Evolutionary conservation across 805 yeast genomes (phyloP).

Genomic region (Candida nemodendra): DNA sequence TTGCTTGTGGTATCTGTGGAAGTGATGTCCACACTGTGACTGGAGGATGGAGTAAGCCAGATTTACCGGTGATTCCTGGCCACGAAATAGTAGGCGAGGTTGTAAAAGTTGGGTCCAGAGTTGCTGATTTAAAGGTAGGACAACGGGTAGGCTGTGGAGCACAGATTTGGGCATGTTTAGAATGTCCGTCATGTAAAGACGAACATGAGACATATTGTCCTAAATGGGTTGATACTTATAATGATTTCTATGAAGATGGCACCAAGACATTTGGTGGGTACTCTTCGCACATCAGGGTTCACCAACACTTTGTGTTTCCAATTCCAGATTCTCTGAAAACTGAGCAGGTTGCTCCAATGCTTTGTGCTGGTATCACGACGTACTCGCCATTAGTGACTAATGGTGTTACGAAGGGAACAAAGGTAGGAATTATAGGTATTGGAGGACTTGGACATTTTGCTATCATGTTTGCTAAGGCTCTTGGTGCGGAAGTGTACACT

Average conservation of each 20-base stretch:
- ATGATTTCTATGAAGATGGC: constrained; percentile 31
- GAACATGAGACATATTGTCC: constrained; percentile 48
- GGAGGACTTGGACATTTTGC: constrained; percentile 71
- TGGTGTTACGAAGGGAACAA: constrained; percentile 33
- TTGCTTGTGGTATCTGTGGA: constrained; percentile 57
- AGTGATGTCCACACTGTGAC: constrained; percentile 54
- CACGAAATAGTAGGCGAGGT: constrained; percentile 67
- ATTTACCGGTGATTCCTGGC: constrained; percentile 44
- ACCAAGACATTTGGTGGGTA: constrained; percentile 60
- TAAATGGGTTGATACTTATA: constrained; percentile 36
- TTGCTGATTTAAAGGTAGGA: constrained; percentile 55
- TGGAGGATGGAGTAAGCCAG: constrained; percentile 46
- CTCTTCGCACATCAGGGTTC: constrained; percentile 62
- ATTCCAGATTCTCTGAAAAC: constrained; percentile 56
- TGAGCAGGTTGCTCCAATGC: constrained; percentile 63
- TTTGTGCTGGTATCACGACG: constrained; percentile 78
- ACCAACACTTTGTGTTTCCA: constrained; percentile 61
- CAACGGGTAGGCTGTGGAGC: constrained; percentile 85
- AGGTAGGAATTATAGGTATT: constrained; percentile 60
- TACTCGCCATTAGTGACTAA: constrained; percentile 63
- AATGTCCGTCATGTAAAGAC: constrained; percentile 57
- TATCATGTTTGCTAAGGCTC: constrained; percentile 56
- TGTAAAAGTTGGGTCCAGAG: constrained; percentile 56
- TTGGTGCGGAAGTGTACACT: constrained; percentile 64
- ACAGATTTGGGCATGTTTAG: constrained; percentile 55